Percentiles rank a stretch among this genome's conserved stretches.
Conservation (phyloP, 2,329 filamentous ascomycete species). For the Curvularia hawaiiensis region DNA sequence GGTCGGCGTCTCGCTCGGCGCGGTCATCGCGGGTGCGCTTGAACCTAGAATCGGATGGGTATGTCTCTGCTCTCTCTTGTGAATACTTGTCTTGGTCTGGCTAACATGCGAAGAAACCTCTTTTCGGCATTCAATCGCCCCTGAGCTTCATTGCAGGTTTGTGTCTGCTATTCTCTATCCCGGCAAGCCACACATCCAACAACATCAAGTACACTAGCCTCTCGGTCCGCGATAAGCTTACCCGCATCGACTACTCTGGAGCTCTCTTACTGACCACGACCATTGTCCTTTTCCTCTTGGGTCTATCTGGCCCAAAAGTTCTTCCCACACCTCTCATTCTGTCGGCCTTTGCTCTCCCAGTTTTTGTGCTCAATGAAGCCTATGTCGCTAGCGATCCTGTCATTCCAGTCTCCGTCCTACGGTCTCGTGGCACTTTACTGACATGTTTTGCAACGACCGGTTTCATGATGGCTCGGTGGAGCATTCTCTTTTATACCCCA, state of each 20-base stretch:
- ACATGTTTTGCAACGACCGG: constrained; percentile 76
- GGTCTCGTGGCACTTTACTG: constrained; percentile 71
- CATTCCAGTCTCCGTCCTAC: constrained; percentile 73
- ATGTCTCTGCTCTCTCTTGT: constrained; percentile 34
- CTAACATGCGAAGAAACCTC: constrained; percentile 59
- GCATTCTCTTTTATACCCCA: constrained; percentile 79
- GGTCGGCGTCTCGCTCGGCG: constrained; percentile 71
- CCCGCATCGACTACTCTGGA: constrained; percentile 75
- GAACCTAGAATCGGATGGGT: constrained; percentile 73
- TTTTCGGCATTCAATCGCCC: constrained; percentile 77
- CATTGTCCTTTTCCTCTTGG: constrained; percentile 74
- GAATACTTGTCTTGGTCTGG: not conserved
- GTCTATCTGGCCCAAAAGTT: constrained; percentile 68
- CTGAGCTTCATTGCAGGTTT: constrained; percentile 65
- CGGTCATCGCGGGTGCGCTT: constrained; percentile 70
- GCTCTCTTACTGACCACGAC: constrained; percentile 60
- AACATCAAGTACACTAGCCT: constrained; percentile 44
- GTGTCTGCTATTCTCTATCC: constrained; percentile 69
- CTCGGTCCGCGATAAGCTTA: constrained; percentile 61
- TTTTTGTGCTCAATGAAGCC: constrained; percentile 67
- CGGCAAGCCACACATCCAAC: constrained; percentile 49
- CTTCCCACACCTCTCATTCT: constrained; percentile 64
- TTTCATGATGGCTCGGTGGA: constrained; percentile 82
- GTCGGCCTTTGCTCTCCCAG: constrained; percentile 58
- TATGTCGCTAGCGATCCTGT: constrained; percentile 70